phyloP scores from a whole-genome alignment of 2,329 filamentous ascomycete species.

The Ilyonectria robusta region DNA sequence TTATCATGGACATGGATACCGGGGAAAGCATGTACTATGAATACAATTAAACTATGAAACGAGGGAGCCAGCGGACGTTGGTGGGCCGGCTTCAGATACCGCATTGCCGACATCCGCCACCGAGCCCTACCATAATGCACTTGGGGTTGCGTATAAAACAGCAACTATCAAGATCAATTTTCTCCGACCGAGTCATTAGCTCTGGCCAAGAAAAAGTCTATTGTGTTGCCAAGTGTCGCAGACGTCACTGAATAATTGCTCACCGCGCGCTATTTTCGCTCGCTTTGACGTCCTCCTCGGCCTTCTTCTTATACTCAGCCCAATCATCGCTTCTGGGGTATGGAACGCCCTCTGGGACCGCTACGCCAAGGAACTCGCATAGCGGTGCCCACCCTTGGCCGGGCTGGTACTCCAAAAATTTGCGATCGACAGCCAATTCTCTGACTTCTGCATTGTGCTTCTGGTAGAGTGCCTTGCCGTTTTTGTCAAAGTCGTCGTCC shows the following conservation, averaged over 20 bases:
- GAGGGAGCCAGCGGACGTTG: no score
- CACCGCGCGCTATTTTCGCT: neutral
- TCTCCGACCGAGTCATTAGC: no score
- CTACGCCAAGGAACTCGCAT: neutral
- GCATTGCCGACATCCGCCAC: no score
- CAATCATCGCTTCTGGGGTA: conserved; percentile 2
- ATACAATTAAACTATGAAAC: no score
- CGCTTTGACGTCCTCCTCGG: neutral
- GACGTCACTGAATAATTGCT: neutral
- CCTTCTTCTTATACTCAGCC: neutral
- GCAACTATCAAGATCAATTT: no score
- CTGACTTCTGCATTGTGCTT: conserved; percentile 2
- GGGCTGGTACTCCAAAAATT: neutral
- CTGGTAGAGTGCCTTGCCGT: neutral
- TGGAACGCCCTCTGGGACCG: conserved; percentile 3
- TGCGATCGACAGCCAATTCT: neutral
- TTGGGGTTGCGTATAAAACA: no score
- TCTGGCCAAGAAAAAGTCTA: no score
- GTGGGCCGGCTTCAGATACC: no score
- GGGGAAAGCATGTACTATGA: no score
- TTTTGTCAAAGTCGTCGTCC: conserved; percentile 4
- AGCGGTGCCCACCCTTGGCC: conserved; percentile 3
- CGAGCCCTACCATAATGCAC: no score
- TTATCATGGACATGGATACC: no score
- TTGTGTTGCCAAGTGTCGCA: neutral